Base-by-base conservation (phyloP, 2,329 filamentous ascomycete genomes). In the Cercospora brassicicola region DNA sequence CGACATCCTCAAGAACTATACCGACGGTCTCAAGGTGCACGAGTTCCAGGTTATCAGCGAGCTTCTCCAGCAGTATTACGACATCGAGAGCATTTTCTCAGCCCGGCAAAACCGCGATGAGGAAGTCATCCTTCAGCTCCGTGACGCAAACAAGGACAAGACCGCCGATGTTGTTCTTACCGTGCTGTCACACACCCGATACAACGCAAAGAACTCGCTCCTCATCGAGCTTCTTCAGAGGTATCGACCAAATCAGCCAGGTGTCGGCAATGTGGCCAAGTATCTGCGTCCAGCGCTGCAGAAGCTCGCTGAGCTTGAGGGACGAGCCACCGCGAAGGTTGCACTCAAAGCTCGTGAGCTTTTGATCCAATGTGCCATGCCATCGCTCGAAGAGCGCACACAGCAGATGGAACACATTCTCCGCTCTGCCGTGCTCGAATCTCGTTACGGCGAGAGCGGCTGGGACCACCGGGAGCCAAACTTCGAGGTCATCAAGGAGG, bases 341-440 rank as follows among this genome's bases (percentile, higher is more conserved):
- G 93, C 94, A 0, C 87, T 99, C 73, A 99, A 99, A 86, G 94
- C 95, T 56, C 91, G 95, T 78, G 95, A 99, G 83, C 90, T 98
- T 62, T 90, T 99, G 76, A 99, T 99, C 72, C 95, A 98, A 82
- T 97, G 93, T 79, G 94, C 95, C 64, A 87, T 99, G 79, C 95
- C 95, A 18, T 99, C 95, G 2, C 85, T 99, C 20, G 95, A 98
- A 81, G 95, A 99, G 86, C 90, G 95, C 74, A 91, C 92, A 28
- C 88, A 91, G 6, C 95, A 99, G 84, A 97, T 99, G 94, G 95
- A 98, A 84, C 94, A 98, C 81, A 99, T 99, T 72, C 86, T 99
- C 65, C 92, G 94, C 68, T 97, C 94, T 28, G 94, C 95, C 0
- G 95, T 99, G 23, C 89, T 97, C 7, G 93, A 99, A 81, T 97